Evolutionary conservation across 345 rosid genomes (phyloP), one percentile per base, ranked within the genome.

Genomic region (Anastatica hierochuntica): DNA sequence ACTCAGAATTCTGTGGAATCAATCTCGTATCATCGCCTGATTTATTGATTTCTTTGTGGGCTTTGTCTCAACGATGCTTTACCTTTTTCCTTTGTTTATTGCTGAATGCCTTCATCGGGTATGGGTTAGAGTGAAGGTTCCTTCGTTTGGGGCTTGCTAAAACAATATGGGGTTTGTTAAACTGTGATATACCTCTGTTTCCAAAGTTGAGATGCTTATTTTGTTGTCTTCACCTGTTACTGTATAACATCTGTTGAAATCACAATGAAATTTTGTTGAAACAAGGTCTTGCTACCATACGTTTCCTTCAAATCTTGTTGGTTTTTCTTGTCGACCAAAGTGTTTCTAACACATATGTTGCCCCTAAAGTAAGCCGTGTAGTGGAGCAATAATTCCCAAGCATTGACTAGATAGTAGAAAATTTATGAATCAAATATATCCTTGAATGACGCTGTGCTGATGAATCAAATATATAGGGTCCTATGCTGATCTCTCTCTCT

Each of bases 401-500:
- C 12, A 26, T 14, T 53, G 31, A 43, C 53, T 26, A 63, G 33
- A 23, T n/a, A n/a, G n/a, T n/a, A n/a, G n/a, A n/a, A n/a, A n/a
- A n/a, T n/a, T n/a, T n/a, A n/a, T n/a, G n/a, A n/a, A 23, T 23
- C 27, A 23, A 3, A 23, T 23, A 23, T 23, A 23, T 23, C 27
- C 27, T 6, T 3, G 3, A 23, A 6, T 23, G 6, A 23, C 27
- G 27, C 3, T 3, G 4, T 23, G 33, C 38, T 56, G 39, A 34
- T 49, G n/a, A n/a, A 14, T 37, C 45, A 14, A 41, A 39, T 43
- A n/a, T n/a, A n/a, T 49, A 43, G 43, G 58, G 41, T 57, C 15
- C 18, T 29, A 24, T 8, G 48, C 48, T 19, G 35, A 30, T 50
- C 14, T 51, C 3, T 23, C 3, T 23, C 3, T 23, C 27, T 23